Evolutionary conservation across 2,329 filamentous ascomycete genomes (phyloP), one percentile per base, ranked within the genome.

Genomic region (Pestalotiopsis sp.): DNA sequence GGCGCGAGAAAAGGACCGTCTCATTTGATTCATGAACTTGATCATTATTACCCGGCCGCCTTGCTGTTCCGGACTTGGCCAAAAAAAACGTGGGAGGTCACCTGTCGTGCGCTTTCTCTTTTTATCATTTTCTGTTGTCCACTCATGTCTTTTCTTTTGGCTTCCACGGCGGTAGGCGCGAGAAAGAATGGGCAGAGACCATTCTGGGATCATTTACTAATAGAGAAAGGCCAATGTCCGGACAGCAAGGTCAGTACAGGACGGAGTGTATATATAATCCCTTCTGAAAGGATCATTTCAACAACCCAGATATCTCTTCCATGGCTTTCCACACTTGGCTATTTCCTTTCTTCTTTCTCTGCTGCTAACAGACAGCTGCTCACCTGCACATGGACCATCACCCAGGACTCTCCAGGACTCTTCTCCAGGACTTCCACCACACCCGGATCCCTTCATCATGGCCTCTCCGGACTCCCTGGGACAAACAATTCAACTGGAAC

Each of bases 201-300:
- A 71, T 73, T 76, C 76, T 70, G 71, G 73, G 72, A 70, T 69
- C 72, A 72, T 70, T 73, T 75, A 75, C 77, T 77, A 76, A 77
- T 76, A 77, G 74, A 78, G 73, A 77, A 75, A 74, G 79, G 79
- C 78, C 76, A 75, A 77, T 75, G 78, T 82, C 83, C 78, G 83
- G 85, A 84, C 84, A 86, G 84, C 84, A 81, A 84, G 84, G 84
- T 86, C 80, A 86, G 84, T 82, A 75, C 76, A 79, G 78, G 75
- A 77, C 70, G 78, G 79, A 82, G 81, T 82, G 82, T 86, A 84
- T 86, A 86, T 83, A 85, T 86, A 84, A 36, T 81, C 79, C 81
- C 80, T 78, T 74, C 75, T 79, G 78, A 80, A 67, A 79, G 76
- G 82, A 82, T 73, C 74, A 41, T 73, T 70, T 72, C 63, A 72